Percentiles rank a stretch among this genome's conserved stretches.
These are phyloP conservation scores for Cruciata laevipes DNA, from an alignment of 257 asterid genomes.

Conservation along the genomic window DNA sequence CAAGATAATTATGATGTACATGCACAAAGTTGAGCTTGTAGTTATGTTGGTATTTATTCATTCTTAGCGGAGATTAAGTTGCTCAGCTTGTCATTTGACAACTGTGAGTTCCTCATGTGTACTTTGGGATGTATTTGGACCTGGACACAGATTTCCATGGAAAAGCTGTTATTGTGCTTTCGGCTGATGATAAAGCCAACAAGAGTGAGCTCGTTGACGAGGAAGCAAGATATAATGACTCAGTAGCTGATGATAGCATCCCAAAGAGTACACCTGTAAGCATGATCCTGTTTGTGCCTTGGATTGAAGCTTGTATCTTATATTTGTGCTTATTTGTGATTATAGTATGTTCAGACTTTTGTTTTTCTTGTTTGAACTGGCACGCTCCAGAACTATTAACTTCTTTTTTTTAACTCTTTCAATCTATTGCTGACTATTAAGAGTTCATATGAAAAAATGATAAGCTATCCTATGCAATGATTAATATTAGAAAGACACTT, in stretches of 20 bases:
- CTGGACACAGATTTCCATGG: slow-evolving; percentile 58
- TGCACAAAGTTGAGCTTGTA: not conserved
- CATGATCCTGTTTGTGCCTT: not conserved
- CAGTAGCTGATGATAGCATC: slow-evolving; percentile 31
- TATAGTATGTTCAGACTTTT: not conserved
- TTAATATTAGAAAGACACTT: not conserved
- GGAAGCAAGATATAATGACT: slow-evolving; percentile 28
- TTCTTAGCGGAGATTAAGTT: not conserved
- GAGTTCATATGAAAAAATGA: not conserved
- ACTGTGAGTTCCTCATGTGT: not conserved
- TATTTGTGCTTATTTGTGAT: not conserved
- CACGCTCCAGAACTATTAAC: not conserved
- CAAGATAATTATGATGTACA: not conserved
- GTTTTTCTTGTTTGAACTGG: not conserved
- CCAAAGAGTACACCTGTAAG: slow-evolving; percentile 70
- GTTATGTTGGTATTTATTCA: not conserved
- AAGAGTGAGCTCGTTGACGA: slow-evolving; percentile 39
- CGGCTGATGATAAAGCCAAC: slow-evolving; percentile 31
- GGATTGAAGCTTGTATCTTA: not conserved
- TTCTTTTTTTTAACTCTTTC: not conserved
- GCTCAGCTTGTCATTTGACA: not conserved
- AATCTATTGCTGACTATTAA: not conserved
- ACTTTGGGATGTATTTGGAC: slow-evolving; percentile 9
- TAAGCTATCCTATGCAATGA: not conserved
- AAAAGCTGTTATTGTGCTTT: slow-evolving; percentile 73